phyloP scores from a whole-genome alignment of 2,329 filamentous ascomycete species.

The Uncinocarpus reesii region DNA sequence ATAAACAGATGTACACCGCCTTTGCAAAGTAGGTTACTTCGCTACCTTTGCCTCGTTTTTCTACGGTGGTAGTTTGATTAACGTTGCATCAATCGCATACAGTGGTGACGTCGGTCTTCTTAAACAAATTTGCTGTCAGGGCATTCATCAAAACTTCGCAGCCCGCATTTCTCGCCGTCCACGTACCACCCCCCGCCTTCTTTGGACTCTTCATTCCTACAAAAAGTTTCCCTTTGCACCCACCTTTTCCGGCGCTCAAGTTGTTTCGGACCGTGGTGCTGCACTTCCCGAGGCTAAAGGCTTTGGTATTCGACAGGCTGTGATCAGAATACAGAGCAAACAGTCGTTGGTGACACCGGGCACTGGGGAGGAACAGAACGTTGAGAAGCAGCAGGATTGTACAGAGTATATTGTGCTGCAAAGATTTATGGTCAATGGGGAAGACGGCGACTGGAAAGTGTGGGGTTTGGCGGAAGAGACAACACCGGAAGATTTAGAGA shows the following conservation, averaged over 20 bases:
- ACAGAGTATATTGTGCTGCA: constrained; percentile 45
- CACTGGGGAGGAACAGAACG: constrained; percentile 7
- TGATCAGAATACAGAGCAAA: constrained; percentile 31
- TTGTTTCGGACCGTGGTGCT: constrained; percentile 36
- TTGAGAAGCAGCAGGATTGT: constrained; percentile 33
- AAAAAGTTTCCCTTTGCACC: constrained; percentile 28
- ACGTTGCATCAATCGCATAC: constrained; percentile 16
- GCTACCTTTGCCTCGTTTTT: constrained; percentile 2
- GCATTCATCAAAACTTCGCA: constrained; percentile 29
- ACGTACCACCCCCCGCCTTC: constrained; percentile 22
- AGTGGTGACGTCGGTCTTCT: constrained; percentile 31
- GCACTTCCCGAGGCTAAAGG: constrained; percentile 31
- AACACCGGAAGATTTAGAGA: constrained; percentile 30
- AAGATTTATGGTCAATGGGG: constrained; percentile 34
- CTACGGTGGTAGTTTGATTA: constrained; percentile 7
- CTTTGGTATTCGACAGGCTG: constrained; percentile 33
- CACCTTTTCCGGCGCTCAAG: constrained; percentile 29
- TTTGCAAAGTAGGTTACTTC: constrained; percentile 33
- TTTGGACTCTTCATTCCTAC: constrained; percentile 32
- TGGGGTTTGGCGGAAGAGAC: constrained; percentile 42
- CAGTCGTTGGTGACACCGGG: constrained; percentile 28
- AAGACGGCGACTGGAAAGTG: constrained; percentile 39
- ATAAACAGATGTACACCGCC: constrained; percentile 38
- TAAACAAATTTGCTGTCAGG: constrained; percentile 30
- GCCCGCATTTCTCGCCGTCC: constrained; percentile 29